Base-by-base conservation (phyloP, 2,329 filamentous ascomycete genomes). In the Furcasterigmium sp. region DNA sequence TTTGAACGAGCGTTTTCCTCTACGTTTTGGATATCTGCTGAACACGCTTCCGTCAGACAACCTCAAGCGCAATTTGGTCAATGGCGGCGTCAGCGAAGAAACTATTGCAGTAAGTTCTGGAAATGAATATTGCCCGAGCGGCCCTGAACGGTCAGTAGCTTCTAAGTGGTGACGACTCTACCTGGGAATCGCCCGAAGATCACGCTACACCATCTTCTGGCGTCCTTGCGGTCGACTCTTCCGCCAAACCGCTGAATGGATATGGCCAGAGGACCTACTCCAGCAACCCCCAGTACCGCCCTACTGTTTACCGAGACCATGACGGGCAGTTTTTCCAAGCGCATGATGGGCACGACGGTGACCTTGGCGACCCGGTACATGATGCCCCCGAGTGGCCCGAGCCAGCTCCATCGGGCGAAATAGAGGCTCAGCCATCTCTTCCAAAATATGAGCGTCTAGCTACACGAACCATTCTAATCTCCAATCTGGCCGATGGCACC, bases 381-480 rank as follows among this genome's bases (percentile, higher is more conserved):
- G 10, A 9, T 30, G 37, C 6, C 8, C 10, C 10, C 14, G 25
- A 19, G 6, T 19, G 7, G 9, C 20, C 13, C 14, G 7, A 34
- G 25, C 8, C 23, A 11, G 6, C 1, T n/a, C n/a, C 29, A 21
- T 11, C 10, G 17, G 3, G 10, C 9, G 15, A 20, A 14, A 8
- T 25, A 13, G 38, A 13, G 2, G 38, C 26, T 10, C 29, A 7
- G 10, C 34, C 34, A 19, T 7, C 19, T 17, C 43, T 53, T 17
- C 54, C 53, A 5, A 54, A 56, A 10, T 65, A 57, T 42, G 60
- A 71, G 44, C 58, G 63, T 26, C 56, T 61, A 23, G 67, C 67
- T 39, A 63, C 57, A 18, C 73, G 85, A 39, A 85, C 84, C 0
- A 50, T 94, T 18, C 64, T 78, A 18, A 66, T 91, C 39, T 65